phyloP scores from a whole-genome alignment of 768 basidiomycete genomes.

The Nidularia pulvinata region DNA sequence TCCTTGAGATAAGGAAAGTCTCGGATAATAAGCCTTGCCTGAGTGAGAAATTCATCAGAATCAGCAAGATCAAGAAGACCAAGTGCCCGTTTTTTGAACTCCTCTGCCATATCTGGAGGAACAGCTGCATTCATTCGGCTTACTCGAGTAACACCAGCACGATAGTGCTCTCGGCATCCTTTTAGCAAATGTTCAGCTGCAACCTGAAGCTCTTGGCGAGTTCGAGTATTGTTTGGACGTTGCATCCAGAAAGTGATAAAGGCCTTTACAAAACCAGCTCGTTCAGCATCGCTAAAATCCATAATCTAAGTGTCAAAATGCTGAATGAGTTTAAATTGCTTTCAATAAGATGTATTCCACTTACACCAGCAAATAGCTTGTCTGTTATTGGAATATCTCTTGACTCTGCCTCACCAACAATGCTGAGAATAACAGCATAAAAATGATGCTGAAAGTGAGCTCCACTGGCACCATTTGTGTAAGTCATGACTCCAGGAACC shows the following conservation, averaged over 20 bases:
- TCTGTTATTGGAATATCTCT: no score
- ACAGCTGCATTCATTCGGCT: slow-evolving; percentile 17
- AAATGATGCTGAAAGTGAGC: not conserved
- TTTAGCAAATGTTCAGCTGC: slow-evolving; percentile 11
- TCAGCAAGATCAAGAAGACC: slow-evolving; percentile 3
- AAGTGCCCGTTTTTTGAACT: slow-evolving; percentile 14
- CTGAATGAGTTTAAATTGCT: no score
- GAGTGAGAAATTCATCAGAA: slow-evolving; percentile 7
- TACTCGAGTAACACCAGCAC: slow-evolving; percentile 20
- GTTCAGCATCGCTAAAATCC: slow-evolving; percentile 29
- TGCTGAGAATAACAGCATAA: no score
- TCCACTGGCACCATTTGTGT: not conserved
- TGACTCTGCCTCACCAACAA: no score
- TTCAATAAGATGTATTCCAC: no score
- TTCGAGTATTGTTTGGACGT: no score
- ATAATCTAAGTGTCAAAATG: no score
- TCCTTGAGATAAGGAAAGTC: slow-evolving; percentile 14
- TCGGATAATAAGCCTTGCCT: slow-evolving; percentile 5
- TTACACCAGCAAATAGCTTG: no score
- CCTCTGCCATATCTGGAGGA: slow-evolving; percentile 6
- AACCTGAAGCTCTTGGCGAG: no score
- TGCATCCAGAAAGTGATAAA: no score
- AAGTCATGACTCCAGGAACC: not conserved
- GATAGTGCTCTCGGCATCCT: slow-evolving; percentile 28
- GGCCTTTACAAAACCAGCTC: no score